These are phyloP conservation scores for Sporothrix schenckii DNA, from an alignment of 2,329 filamentous ascomycete genomes.

Conservation along the genomic window DNA sequence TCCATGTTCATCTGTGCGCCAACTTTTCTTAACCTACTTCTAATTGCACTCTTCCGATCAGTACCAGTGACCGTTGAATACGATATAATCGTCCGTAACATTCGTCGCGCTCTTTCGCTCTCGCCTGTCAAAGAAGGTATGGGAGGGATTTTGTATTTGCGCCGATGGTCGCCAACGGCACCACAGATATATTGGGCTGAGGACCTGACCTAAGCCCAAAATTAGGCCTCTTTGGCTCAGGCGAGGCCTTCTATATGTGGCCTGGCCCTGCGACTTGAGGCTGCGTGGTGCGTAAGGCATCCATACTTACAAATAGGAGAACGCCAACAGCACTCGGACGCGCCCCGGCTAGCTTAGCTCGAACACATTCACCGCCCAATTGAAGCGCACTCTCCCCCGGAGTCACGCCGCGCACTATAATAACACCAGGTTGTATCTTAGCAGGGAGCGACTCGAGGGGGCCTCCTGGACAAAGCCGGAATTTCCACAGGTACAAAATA, in stretches of 20 bases:
- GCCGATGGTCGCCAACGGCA: neutral
- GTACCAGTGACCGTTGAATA: neutral
- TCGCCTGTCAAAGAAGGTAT: neutral
- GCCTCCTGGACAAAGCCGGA: slow-evolving; percentile 6
- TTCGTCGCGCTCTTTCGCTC: neutral
- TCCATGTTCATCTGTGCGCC: no score
- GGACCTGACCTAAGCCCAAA: neutral
- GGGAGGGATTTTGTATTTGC: slow-evolving; percentile 1
- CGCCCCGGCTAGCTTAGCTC: slow-evolving; percentile 11
- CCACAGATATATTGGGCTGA: no score
- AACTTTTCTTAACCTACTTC: no score
- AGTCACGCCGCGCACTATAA: slow-evolving; percentile 2
- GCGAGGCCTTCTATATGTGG: slow-evolving; percentile 9
- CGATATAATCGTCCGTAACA: neutral
- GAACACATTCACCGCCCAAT: slow-evolving; percentile 24
- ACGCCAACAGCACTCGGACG: neutral
- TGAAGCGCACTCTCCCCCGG: slow-evolving; percentile 13
- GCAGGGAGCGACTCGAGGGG: neutral
- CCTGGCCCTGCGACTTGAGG: neutral
- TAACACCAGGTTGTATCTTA: neutral
- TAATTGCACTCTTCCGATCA: neutral
- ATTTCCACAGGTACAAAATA: neutral
- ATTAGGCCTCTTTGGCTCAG: slow-evolving; percentile 3
- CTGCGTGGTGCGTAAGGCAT: slow-evolving; percentile 23
- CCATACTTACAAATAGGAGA: slow-evolving; percentile 23